Percentiles rank a stretch among this genome's conserved stretches.
Conservation (phyloP, 768 basidiomycete genomes). For the Lactifluus hygrophoroides region DNA sequence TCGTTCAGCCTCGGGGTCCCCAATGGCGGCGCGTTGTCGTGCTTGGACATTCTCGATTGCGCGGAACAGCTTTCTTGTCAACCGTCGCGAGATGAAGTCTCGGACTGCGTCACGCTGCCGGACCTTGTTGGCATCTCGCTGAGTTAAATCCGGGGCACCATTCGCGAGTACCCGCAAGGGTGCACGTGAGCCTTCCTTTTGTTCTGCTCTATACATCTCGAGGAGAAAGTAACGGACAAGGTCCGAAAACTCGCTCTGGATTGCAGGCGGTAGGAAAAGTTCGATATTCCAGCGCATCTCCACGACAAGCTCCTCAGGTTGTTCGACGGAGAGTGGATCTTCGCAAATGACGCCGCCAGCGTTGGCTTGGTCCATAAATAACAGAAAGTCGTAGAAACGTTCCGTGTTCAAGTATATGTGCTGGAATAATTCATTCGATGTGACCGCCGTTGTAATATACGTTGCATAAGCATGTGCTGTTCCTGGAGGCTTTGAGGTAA, state of each 20-base stretch:
- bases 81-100: slow-evolving; percentile 68
- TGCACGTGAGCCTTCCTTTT: slow-evolving; percentile 51
- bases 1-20: slow-evolving; percentile 42
- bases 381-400: slow-evolving; percentile 85
- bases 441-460: slow-evolving; percentile 90
- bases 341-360: slow-evolving; percentile 84
- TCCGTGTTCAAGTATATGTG: slow-evolving; percentile 82
- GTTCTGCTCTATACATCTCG: slow-evolving; percentile 70
- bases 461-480: slow-evolving; percentile 94
- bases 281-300: slow-evolving; percentile 93
- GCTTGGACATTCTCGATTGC: slow-evolving; percentile 55
- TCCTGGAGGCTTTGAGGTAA: slow-evolving; percentile 93
- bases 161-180: slow-evolving; percentile 70
- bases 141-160: slow-evolving; percentile 52
- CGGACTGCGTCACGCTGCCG: slow-evolving; percentile 61
- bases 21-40: slow-evolving; percentile 49
- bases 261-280: slow-evolving; percentile 74
- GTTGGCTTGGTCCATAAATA: slow-evolving; percentile 96
- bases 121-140: slow-evolving; percentile 55
- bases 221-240: slow-evolving; percentile 77
- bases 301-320: slow-evolving; percentile 58
- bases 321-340: slow-evolving; percentile 60
- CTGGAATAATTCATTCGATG: slow-evolving; percentile 91
- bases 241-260: slow-evolving; percentile 68
- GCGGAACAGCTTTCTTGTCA: slow-evolving; percentile 75